These are phyloP conservation scores for Ophiognomonia clavigignenti-juglandacearum DNA, from an alignment of 2,329 filamentous ascomycete species.

Conservation along the genomic window DNA sequence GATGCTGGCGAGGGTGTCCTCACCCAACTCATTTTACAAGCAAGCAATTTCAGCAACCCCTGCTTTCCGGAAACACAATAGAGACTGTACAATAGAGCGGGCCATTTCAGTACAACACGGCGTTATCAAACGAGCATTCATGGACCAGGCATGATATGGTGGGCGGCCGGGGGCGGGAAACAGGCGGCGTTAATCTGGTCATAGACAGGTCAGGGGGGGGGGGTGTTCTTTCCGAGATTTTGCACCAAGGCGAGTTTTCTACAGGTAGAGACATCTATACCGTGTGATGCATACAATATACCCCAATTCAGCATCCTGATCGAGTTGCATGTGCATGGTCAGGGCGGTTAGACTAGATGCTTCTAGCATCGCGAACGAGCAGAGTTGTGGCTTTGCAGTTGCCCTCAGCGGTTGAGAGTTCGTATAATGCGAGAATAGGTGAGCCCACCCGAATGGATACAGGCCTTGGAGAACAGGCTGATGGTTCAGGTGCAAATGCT, in stretches of 20 bases:
- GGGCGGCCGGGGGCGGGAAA: conserved; percentile 7
- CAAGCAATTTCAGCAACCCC: not conserved
- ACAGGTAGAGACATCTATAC: not conserved
- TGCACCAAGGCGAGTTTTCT: no score
- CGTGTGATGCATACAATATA: conserved; percentile 12
- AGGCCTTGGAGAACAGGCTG: no score
- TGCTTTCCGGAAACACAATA: not conserved
- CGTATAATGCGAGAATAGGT: no score
- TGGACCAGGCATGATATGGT: conserved; percentile 7
- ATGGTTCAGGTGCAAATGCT: no score
- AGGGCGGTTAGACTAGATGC: no score
- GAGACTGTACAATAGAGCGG: not conserved
- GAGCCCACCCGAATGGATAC: no score
- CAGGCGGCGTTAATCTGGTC: not conserved
- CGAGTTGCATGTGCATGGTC: not conserved
- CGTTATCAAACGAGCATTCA: not conserved
- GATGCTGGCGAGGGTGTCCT: not conserved
- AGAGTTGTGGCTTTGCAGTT: no score
- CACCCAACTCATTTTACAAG: no score
- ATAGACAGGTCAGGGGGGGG: no score
- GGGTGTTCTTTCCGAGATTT: no score
- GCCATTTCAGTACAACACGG: not conserved
- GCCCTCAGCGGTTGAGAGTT: no score
- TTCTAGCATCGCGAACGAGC: no score
- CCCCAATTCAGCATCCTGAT: conserved; percentile 7